Evolutionary conservation across 148 eudicot species (phyloP), one percentile per base, ranked within the genome.

Genomic region (Silene conica): DNA sequence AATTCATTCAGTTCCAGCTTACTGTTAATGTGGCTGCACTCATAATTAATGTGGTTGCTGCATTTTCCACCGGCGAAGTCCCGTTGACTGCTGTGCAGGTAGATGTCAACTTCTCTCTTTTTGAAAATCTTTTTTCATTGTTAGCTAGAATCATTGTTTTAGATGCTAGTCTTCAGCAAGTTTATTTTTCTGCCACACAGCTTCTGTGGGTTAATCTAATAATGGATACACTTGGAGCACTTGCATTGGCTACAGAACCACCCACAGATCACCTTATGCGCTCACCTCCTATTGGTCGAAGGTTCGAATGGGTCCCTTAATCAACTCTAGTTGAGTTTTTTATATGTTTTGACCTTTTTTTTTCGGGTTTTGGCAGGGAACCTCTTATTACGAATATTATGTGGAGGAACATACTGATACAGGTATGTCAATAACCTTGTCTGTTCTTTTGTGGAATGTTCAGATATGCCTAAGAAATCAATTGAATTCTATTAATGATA

Each of bases 161-260:
- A 31, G 34, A 31, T 31, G 34, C 52, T 18, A 8, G 48, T 60
- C 55, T 31, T 68, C 19, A 68, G 55, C 71, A 38, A 74, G 58
- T 3, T 57, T 59, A 38, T 34, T n/a, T 67, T 28, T 66, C 31
- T 63, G 12, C 38, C 73, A 31, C 80, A 63, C 91, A 89, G 97
- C 95, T 89, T 72, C 91, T 93, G 56, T 93, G 98, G 98, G 98
- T 93, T 46, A 94, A 94, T 82, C 89, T 94, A 76, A 94, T 94
- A 34, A 89, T 91, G 98, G 98, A 94, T 80, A 91, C 97, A 56
- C 91, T 93, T 54, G 98, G 98, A 76, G 98, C 97, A 38, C 93
- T 93, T 77, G 98, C 98, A 4, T 86, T 93, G 80, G 98, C 98
- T 75, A 93, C 98, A n/a, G 98, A 93, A 80, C 95, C 97, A 72